These are phyloP conservation scores for Leccinum arenicola DNA, from an alignment of 768 basidiomycete genomes.

Conservation along the genomic window DNA sequence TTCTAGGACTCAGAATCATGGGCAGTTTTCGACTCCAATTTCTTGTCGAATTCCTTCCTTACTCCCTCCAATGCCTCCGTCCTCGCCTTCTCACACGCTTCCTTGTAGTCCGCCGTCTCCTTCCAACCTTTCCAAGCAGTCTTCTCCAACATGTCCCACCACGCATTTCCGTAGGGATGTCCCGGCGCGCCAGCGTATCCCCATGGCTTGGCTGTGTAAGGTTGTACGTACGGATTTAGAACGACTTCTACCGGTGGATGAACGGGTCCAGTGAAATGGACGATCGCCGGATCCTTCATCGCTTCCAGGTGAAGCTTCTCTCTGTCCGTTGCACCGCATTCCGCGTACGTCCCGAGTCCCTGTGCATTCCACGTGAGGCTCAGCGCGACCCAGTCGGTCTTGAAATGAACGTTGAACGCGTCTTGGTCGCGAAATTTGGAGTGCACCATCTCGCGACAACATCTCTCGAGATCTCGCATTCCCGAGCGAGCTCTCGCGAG, in stretches of 20 bases:
- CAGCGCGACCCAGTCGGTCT: slow-evolving; percentile 40
- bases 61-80: slow-evolving; percentile 6
- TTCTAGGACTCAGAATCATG: background rate
- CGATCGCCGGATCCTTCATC: slow-evolving; percentile 43
- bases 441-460: slow-evolving; percentile 27
- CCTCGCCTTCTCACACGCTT: slow-evolving; percentile 13
- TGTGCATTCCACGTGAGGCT: slow-evolving; percentile 53
- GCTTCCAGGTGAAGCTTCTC: slow-evolving; percentile 30
- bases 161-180: slow-evolving; percentile 46
- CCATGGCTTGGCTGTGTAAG: slow-evolving; percentile 56
- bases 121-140: slow-evolving; percentile 43
- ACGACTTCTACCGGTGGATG: slow-evolving; percentile 44
- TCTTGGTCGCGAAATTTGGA: slow-evolving; percentile 48
- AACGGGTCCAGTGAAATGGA: slow-evolving; percentile 59
- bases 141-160: slow-evolving; percentile 43
- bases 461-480: slow-evolving; percentile 25
- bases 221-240: slow-evolving; percentile 51
- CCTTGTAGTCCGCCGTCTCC: slow-evolving; percentile 22
- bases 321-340: slow-evolving; percentile 34
- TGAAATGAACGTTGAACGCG: slow-evolving; percentile 46
- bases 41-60: slow-evolving; percentile 10
- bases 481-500: slow-evolving; percentile 36
- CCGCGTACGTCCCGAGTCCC: slow-evolving; percentile 54
- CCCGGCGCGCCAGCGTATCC: slow-evolving; percentile 52
- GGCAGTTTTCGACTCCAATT: background rate